Evolutionary conservation across 169 alveolate genomes (phyloP).

Genomic region (Babesia bigemina): DNA sequence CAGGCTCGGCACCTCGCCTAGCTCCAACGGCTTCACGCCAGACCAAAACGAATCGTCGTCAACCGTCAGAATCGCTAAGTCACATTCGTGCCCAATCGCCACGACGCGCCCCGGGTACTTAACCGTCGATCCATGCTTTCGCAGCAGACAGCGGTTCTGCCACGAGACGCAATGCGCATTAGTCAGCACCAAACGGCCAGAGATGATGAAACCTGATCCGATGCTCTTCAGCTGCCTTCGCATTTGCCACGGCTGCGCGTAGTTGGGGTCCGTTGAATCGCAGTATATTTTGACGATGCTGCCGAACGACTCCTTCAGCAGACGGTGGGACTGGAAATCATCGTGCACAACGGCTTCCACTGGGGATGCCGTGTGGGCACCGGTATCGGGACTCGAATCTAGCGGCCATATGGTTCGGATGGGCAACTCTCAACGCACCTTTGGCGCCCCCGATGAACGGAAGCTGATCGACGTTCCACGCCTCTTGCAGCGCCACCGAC

Average conservation of each 20-base stretch:
- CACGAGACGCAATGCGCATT: slow-evolving; percentile 86
- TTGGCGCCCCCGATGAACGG: neutral
- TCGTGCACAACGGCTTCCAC: neutral
- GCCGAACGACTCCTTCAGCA: slow-evolving; percentile 58
- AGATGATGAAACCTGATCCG: slow-evolving; percentile 84
- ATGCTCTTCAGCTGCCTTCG: slow-evolving; percentile 77
- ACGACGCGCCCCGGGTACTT: slow-evolving; percentile 72
- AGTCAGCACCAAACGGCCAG: slow-evolving; percentile 74
- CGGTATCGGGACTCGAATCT: neutral
- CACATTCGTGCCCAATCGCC: slow-evolving; percentile 84
- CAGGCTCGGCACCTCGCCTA: slow-evolving; percentile 80
- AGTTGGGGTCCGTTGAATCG: slow-evolving; percentile 82
- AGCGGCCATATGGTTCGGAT: neutral
- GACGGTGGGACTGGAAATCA: slow-evolving; percentile 1
- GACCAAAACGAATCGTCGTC: slow-evolving; percentile 79
- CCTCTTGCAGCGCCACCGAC: neutral
- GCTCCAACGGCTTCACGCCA: slow-evolving; percentile 72
- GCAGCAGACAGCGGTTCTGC: slow-evolving; percentile 77
- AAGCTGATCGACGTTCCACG: neutral
- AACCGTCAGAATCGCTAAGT: slow-evolving; percentile 81
- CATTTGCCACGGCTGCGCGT: slow-evolving; percentile 85
- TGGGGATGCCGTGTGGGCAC: neutral
- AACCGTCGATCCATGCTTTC: slow-evolving; percentile 80
- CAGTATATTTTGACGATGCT: slow-evolving; percentile 82
- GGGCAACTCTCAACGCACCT: neutral